Evolutionary conservation across 805 yeast species (phyloP), one percentile per base, ranked within the genome.

Genomic region (Isabelozyma heimii): DNA sequence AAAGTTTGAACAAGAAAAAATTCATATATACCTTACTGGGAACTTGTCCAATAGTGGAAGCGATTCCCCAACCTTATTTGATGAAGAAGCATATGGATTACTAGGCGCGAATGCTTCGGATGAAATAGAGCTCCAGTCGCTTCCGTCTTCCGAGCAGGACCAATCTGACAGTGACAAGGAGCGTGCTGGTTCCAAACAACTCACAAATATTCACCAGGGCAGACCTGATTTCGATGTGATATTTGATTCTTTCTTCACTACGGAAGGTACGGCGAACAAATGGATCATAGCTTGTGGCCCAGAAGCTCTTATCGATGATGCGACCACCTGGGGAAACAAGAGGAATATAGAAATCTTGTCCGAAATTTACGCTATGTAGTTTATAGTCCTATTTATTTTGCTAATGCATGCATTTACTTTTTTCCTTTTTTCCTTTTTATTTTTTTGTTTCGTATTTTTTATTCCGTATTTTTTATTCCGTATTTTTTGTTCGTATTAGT

Each of bases 241-340:
- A 1, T 58, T 81, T 24, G 57, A 62, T 6, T 54, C 63, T 10
- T 49, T 69, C 2, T 45, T 54, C n/a, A 55, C 57, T 6, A 63
- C 70, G 0, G 60, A 59, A 2, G 72, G 72, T 37, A 51, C 57
- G 17, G 71, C 67, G 15, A 68, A 75, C 47, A 74, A 71, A 47
- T 83, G 85, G 82, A 59, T 82, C 0, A 62, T 83, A 14, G 75
- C 83, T 1, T 83, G 89, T 65, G 89, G 89, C 0, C 85, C 85
- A 1, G 56, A 59, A 1, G 52, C 72, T 0, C 60, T 84, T 52
- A 72, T 79, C 39, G 43, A 47, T 1, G 78, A 76, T 10, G 75
- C 78, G 24, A 51, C 61, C 35, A 45, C 15, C 2, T 67, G 80
- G 67, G 75, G 82, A 0, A 58, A 53, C 0, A 48, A 50, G 0